Conservation (phyloP, 2,329 filamentous ascomycete species). For the Nemania sp. region DNA sequence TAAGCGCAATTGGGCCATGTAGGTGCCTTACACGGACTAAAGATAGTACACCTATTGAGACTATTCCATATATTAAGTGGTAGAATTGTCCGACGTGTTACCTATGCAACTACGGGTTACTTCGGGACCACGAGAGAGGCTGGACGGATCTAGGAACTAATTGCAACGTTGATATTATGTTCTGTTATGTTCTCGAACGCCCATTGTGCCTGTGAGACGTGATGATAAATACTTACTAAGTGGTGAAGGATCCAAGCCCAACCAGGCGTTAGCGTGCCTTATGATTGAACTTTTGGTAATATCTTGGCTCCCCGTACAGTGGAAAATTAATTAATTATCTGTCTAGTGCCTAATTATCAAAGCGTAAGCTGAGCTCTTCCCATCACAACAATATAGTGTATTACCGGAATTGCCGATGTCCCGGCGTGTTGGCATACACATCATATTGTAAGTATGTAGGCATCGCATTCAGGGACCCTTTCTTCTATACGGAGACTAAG, state of each 20-base stretch:
- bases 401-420: constrained; percentile 14
- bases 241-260: constrained; percentile 28
- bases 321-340: constrained; percentile 14
- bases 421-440: constrained; percentile 10
- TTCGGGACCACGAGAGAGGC: neutral
- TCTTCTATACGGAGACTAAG: constrained; percentile 23
- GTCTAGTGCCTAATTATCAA: neutral
- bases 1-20: constrained; percentile 24
- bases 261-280: constrained; percentile 21
- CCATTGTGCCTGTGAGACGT: neutral
- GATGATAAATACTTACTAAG: constrained; percentile 9
- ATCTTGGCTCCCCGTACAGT: constrained; percentile 20
- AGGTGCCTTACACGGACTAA: constrained; percentile 19
- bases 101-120: neutral
- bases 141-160: too few species aligned
- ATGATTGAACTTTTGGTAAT: constrained; percentile 12
- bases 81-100: neutral
- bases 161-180: too few species aligned
- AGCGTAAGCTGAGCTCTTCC: constrained; percentile 11
- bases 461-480: neutral
- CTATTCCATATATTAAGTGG: constrained; percentile 12
- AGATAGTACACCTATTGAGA: constrained; percentile 16
- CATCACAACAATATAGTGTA: neutral
- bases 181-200: neutral
- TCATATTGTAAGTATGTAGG: too few species aligned